Evolutionary conservation across 352 stramenopile genomes (phyloP).

Genomic region (Globisporangium okanoganense): DNA sequence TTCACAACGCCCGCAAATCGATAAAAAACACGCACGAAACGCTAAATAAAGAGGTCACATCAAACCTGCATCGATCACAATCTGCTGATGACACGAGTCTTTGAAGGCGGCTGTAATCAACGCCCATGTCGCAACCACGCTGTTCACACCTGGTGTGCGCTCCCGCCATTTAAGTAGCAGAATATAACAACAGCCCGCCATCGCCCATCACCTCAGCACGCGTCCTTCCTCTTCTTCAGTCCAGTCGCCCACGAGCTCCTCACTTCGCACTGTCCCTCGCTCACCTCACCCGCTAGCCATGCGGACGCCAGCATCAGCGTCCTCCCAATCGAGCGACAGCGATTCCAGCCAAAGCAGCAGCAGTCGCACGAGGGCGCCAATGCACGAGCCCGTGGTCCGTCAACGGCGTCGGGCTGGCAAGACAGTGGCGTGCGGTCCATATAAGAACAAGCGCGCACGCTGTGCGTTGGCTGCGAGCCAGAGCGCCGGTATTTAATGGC

Average conservation of each 20-base stretch:
- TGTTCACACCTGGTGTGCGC: not conserved
- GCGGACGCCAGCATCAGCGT: not conserved
- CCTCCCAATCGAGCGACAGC: not conserved
- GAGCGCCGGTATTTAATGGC: no score
- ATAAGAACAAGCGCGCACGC: not conserved
- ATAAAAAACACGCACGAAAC: not conserved
- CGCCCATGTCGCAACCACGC: not conserved
- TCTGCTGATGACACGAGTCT: not conserved
- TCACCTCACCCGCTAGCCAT: no score
- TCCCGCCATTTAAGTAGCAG: not conserved
- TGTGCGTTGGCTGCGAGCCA: no score
- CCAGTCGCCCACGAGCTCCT: no score
- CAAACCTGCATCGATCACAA: not conserved
- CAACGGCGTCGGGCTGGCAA: not conserved
- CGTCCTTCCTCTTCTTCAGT: no score
- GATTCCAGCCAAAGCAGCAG: no score
- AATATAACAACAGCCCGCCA: no score
- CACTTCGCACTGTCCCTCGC: no score
- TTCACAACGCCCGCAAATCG: not conserved
- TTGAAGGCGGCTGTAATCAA: not conserved
- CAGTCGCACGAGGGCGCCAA: no score
- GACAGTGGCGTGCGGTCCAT: not conserved
- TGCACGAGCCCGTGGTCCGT: not conserved
- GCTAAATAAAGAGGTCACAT: not conserved
- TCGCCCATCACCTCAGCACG: no score